These are phyloP conservation scores for Leishmania amazonensis DNA, from an alignment of 208 protist species.

Conservation along the genomic window DNA sequence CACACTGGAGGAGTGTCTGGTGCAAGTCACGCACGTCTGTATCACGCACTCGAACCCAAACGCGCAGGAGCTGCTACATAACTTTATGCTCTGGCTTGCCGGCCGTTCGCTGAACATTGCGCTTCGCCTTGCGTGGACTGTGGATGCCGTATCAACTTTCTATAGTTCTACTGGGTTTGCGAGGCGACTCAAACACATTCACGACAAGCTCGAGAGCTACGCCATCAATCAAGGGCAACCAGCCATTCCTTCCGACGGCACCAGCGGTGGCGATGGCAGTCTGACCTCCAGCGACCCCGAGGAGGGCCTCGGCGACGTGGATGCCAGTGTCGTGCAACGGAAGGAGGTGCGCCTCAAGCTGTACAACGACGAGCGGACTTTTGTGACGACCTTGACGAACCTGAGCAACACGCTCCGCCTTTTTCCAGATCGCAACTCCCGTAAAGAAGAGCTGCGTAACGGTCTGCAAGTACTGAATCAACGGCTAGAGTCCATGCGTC, in stretches of 20 bases:
- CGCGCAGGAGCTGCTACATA: slow-evolving; percentile 59
- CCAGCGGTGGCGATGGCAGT: slow-evolving; percentile 18
- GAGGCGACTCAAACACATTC: slow-evolving; percentile 67
- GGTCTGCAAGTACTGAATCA: slow-evolving; percentile 67
- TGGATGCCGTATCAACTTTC: slow-evolving; percentile 65
- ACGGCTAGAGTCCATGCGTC: slow-evolving; percentile 44
- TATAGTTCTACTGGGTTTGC: slow-evolving; percentile 52
- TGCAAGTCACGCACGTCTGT: slow-evolving; percentile 85
- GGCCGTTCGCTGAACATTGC: slow-evolving; percentile 71
- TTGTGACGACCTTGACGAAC: slow-evolving; percentile 75
- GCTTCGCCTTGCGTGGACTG: slow-evolving; percentile 76
- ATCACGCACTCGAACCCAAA: slow-evolving; percentile 61
- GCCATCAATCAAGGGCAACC: slow-evolving; percentile 76
- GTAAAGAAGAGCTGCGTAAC: slow-evolving; percentile 76
- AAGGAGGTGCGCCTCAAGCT: slow-evolving; percentile 84
- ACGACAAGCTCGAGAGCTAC: slow-evolving; percentile 88
- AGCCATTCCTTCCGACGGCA: not conserved
- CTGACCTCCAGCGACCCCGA: slow-evolving; percentile 21
- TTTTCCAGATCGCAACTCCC: slow-evolving; percentile 61
- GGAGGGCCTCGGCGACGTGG: slow-evolving; percentile 24
- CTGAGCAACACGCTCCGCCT: slow-evolving; percentile 72
- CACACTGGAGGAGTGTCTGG: slow-evolving; percentile 69
- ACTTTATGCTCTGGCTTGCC: slow-evolving; percentile 79
- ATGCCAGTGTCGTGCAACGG: slow-evolving; percentile 52
- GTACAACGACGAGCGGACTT: slow-evolving; percentile 83